These are phyloP conservation scores for Malassezia japonica DNA, from an alignment of 1,284 basidiomycete species.

Conservation along the genomic window DNA sequence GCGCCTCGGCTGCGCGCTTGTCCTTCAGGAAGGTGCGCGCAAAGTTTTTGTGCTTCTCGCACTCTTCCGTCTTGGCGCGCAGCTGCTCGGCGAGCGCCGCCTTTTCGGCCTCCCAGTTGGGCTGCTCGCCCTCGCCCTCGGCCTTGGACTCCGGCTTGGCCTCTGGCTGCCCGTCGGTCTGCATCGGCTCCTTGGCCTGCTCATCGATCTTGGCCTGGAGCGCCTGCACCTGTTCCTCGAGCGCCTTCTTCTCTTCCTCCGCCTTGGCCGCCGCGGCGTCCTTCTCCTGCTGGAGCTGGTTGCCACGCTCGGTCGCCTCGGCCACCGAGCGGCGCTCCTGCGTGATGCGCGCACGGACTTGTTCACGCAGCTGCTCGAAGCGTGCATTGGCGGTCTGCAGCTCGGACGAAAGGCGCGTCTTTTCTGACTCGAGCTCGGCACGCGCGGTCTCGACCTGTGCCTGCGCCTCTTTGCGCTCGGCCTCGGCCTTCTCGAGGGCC, in stretches of 20 bases:
- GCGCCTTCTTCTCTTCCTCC: conserved; percentile 20
- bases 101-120: conserved; percentile 3
- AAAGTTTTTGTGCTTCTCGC: conserved; percentile 19
- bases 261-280: conserved; percentile 21
- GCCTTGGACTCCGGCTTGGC: conserved; percentile 24
- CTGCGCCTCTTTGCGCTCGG: conserved; percentile 31
- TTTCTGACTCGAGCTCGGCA: conserved; percentile 18
- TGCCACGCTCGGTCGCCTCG: conserved; percentile 49
- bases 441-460: conserved; percentile 22
- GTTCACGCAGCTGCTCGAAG: conserved; percentile 37
- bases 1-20: conserved; percentile 25
- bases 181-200: neutral
- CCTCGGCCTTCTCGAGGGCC: conserved; percentile 40
- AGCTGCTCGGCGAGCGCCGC: conserved; percentile 11
- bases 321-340: conserved; percentile 28
- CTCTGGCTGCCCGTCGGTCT: conserved; percentile 6
- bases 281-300: conserved; percentile 48
- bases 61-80: conserved; percentile 16
- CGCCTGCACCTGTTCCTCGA: conserved; percentile 31
- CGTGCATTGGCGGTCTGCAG: conserved; percentile 24
- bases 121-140: neutral
- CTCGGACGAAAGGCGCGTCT: conserved; percentile 13
- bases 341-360: conserved; percentile 32
- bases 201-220: conserved; percentile 12
- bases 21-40: conserved; percentile 16